Evolutionary conservation across 2,329 filamentous ascomycete genomes (phyloP).

Genomic region (Diaporthe australafricana): DNA sequence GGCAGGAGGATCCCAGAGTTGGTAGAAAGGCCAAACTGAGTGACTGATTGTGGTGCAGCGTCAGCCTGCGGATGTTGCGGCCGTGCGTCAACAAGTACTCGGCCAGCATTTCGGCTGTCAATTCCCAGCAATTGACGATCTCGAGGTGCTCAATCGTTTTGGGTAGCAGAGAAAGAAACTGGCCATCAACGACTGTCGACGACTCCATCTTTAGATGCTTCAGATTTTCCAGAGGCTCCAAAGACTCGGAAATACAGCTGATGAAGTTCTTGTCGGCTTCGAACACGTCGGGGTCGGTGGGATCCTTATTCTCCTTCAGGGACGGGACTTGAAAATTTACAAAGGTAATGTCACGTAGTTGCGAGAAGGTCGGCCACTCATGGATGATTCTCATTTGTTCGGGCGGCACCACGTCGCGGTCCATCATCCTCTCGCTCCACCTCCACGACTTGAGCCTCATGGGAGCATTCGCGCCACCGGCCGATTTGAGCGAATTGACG

Average conservation of each 20-base stretch:
- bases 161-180: slow-evolving; percentile 77
- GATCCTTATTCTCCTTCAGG: slow-evolving; percentile 51
- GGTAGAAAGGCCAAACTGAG: slow-evolving; percentile 81
- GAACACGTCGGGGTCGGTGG: slow-evolving; percentile 54
- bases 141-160: slow-evolving; percentile 74
- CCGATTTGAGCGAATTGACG: slow-evolving; percentile 71
- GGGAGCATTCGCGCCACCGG: slow-evolving; percentile 47
- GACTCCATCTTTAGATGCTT: slow-evolving; percentile 79
- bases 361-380: slow-evolving; percentile 64
- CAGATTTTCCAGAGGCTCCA: slow-evolving; percentile 69
- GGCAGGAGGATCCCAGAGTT: slow-evolving; percentile 74
- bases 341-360: slow-evolving; percentile 67
- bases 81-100: slow-evolving; percentile 77
- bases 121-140: slow-evolving; percentile 82
- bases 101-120: slow-evolving; percentile 75
- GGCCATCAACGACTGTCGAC: slow-evolving; percentile 76
- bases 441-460: slow-evolving; percentile 66
- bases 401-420: slow-evolving; percentile 57
- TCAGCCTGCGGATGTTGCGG: slow-evolving; percentile 72
- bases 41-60: slow-evolving; percentile 82
- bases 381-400: slow-evolving; percentile 66
- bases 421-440: slow-evolving; percentile 69
- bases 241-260: slow-evolving; percentile 57
- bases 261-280: slow-evolving; percentile 47
- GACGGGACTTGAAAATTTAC: slow-evolving; percentile 73